Evolutionary conservation across 495 filamentous ascomycete genomes (phyloP).

Genomic region (Letharia lupina): DNA sequence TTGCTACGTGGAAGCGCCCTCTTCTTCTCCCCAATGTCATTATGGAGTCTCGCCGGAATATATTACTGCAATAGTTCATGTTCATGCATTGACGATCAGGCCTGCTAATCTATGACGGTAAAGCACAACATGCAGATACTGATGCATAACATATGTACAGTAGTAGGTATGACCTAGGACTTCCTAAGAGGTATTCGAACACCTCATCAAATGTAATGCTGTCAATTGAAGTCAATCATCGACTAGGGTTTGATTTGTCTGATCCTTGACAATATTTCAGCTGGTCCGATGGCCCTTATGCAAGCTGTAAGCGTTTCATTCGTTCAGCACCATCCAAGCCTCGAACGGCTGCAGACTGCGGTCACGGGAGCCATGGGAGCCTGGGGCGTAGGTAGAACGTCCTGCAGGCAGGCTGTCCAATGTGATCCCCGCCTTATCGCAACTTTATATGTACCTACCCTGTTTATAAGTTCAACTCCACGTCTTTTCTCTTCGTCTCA

Average conservation of each 20-base stretch:
- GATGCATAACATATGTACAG: not conserved
- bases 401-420: not conserved
- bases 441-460: not conserved
- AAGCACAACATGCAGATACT: constrained; percentile 1
- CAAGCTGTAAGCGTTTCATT: constrained; percentile 3
- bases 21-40: not conserved
- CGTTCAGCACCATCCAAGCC: not conserved
- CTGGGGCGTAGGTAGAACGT: not conserved
- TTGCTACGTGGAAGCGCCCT: not conserved
- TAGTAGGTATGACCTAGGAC: not conserved
- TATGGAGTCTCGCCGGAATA: not conserved
- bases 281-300: not conserved
- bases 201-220: not conserved
- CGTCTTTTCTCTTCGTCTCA: not conserved
- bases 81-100: not conserved
- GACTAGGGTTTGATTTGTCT: not conserved
- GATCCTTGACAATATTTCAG: not conserved
- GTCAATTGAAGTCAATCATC: not conserved
- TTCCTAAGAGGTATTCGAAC: not conserved
- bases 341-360: not conserved
- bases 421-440: not conserved
- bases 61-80: not conserved
- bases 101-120: not conserved
- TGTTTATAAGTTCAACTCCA: not conserved
- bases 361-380: not conserved